phyloP scores from a whole-genome alignment of 257 asterid genomes.

The Prunella vulgaris region DNA sequence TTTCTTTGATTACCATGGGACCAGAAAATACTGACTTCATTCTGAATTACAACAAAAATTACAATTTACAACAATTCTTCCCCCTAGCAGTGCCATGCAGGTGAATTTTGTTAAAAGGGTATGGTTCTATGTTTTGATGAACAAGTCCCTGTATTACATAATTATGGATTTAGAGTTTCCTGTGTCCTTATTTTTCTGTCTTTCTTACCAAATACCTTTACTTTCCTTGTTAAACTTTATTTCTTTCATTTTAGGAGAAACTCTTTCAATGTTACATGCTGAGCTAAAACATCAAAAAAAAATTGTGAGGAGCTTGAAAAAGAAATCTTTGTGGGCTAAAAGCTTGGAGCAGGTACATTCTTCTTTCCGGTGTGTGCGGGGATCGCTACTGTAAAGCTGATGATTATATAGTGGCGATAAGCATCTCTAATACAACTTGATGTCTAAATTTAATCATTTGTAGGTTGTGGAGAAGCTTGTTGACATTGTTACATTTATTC shows the following conservation, averaged over 20 bases:
- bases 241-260: slow-evolving; percentile 59
- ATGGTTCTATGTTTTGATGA: neutral
- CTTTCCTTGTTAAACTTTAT: neutral
- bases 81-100: neutral
- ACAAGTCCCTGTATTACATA: no score
- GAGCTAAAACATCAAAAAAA: slow-evolving; percentile 94
- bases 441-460: slow-evolving; percentile 17
- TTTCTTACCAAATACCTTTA: neutral
- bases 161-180: neutral
- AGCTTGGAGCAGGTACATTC: slow-evolving; percentile 81
- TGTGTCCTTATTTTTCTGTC: neutral
- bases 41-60: no score
- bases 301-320: slow-evolving; percentile 77
- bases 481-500: slow-evolving; percentile 81
- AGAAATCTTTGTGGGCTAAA: slow-evolving; percentile 98
- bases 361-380: neutral
- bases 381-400: neutral
- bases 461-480: slow-evolving; percentile 97
- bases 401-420: neutral
- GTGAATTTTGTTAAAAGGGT: neutral
- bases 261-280: slow-evolving; percentile 66
- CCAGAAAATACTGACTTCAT: neutral
- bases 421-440: slow-evolving; percentile 8
- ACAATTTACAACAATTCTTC: neutral
- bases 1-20: neutral